Conservation (phyloP, 306 rosid species). For the Quercus suber region DNA sequence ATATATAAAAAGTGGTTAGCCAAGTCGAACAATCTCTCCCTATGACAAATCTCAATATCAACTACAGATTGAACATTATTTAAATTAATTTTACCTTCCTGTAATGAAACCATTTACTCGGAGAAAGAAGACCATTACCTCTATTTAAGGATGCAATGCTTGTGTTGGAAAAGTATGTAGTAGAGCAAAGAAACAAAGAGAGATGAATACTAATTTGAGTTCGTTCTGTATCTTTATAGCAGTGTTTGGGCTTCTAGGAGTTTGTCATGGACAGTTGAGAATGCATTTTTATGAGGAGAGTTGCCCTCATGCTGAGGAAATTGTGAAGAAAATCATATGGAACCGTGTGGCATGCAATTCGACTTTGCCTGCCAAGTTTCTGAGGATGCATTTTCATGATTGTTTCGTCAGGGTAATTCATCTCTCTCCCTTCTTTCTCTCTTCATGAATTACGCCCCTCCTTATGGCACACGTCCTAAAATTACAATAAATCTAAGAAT, state of each 20-base stretch:
- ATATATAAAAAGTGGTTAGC: not conserved
- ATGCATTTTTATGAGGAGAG: conserved; percentile 6
- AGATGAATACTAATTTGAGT: not conserved
- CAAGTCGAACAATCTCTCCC: not conserved
- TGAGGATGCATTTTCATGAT: conserved; percentile 46
- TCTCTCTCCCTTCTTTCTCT: too few relatives aligned
- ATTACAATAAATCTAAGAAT: too few relatives aligned
- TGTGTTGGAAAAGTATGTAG: not conserved
- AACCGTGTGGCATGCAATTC: conserved; percentile 16
- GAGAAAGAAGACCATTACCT: not conserved
- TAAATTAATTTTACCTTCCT: not conserved
- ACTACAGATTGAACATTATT: not conserved
- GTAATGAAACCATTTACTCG: not conserved
- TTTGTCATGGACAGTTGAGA: conserved; percentile 14
- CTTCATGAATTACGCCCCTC: too few relatives aligned
- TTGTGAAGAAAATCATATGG: conserved; percentile 10
- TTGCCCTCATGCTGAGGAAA: conserved; percentile 25
- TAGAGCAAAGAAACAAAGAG: not conserved
- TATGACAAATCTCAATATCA: not conserved
- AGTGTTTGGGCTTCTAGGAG: not conserved
- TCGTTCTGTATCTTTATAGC: not conserved
- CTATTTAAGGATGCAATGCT: not conserved
- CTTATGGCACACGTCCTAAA: too few relatives aligned
- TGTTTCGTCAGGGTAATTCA: conserved; percentile 41
- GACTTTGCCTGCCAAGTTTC: conserved; percentile 29